Evolutionary conservation across 441 rosid species (phyloP), one percentile per base, ranked within the genome.

Genomic region (Mallotus repandus): DNA sequence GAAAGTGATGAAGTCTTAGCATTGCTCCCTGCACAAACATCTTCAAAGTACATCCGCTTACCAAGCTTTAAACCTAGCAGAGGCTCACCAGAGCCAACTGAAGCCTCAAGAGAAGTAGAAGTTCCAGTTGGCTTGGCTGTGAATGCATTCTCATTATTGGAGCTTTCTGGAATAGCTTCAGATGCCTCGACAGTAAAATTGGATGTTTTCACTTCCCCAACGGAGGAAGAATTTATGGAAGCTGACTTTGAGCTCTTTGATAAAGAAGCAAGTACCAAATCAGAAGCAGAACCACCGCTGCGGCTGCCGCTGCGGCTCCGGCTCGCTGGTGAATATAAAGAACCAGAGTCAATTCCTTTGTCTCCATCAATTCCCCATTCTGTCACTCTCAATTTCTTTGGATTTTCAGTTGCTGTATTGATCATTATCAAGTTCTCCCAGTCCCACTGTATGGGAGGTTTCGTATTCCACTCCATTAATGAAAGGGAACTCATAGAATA

Each of bases 381-480:
- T 62, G 78, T 52, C 46, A 76, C 81, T 65, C 62, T 80, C 52
- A 79, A 78, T 75, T 86, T 88, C 79, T 85, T 86, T 12, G 87
- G 79, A 75, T 70, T 81, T 61, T 89, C 98, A 22, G 84, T 68
- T 19, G 91, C 82, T 14, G 84, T 57, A 80, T 82, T 83, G 73
- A 89, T 86, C 82, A 84, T 86, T 55, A 82, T 79, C 7, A 86
- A 77, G 62, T 83, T 88, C 49, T 92, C 97, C 94, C 89, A 91
- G 67, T 91, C 97, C 92, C 96, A 91, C 75, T 80, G 93, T 68
- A 81, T 68, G 38, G 89, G 78, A 63, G 83, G 82, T 83, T 88
- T 92, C 4, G 85, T 70, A 81, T 91, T 92, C 91, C 94, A 89
- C 84, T 91, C 99, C 99, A 92, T 92, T 52, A 81, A 69, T 62